phyloP scores from a whole-genome alignment of 208 protist species.

The Naegleria lovaniensis region DNA sequence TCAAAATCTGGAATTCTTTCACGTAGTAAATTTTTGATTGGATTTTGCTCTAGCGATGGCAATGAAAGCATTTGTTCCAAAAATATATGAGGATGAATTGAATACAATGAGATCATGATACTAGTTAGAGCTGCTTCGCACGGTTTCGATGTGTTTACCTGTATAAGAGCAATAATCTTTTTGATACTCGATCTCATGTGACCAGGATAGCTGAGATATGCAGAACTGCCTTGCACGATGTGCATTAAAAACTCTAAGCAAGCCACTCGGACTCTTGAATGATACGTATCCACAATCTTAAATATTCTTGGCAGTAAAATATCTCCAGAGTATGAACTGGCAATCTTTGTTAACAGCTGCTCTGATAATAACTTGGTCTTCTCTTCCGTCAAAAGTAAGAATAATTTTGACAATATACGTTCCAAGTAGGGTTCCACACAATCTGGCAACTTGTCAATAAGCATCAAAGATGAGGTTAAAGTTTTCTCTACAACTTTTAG shows the following conservation, averaged over 20 bases:
- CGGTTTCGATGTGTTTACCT: neutral
- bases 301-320: neutral
- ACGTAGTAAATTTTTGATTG: neutral
- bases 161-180: neutral
- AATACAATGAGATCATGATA: neutral
- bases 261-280: neutral
- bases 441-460: neutral
- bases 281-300: neutral
- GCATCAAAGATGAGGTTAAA: neutral
- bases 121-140: neutral
- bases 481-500: neutral
- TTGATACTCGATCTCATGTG: neutral
- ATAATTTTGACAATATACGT: neutral
- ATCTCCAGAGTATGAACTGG: neutral
- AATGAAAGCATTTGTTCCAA: neutral
- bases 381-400: neutral
- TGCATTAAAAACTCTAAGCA: conserved; percentile 11
- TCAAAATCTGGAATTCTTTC: neutral
- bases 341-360: neutral
- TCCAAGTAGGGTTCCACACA: neutral
- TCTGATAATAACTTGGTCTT: neutral
- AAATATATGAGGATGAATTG: neutral
- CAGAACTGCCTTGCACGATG: neutral
- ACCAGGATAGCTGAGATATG: neutral
- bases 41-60: neutral